Evolutionary conservation across 495 filamentous ascomycete genomes (phyloP).

Genomic region (Penicillium mononematosum): DNA sequence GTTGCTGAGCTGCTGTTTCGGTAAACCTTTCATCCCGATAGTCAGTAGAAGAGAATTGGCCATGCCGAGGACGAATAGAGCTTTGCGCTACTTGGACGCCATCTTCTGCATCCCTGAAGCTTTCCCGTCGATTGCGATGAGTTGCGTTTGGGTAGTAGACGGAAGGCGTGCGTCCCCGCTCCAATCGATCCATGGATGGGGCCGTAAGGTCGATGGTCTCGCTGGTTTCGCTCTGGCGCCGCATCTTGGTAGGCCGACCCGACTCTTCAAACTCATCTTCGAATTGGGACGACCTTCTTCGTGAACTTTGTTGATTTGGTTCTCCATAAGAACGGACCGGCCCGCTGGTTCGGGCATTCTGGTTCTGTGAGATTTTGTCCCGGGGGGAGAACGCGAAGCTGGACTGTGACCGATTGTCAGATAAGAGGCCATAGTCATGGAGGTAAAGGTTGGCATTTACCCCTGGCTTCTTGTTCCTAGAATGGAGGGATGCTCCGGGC

Average conservation of each 20-base stretch:
- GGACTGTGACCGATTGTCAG: conserved; percentile 12
- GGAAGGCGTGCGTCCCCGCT: neutral
- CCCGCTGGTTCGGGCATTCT: conserved; percentile 36
- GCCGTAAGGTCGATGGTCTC: conserved; percentile 11
- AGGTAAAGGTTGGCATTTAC: conserved; percentile 10
- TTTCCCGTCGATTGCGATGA: conserved; percentile 5
- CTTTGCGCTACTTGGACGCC: conserved; percentile 6
- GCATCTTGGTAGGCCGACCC: conserved; percentile 33
- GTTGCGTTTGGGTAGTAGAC: conserved; percentile 13
- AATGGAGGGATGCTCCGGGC: conserved; percentile 15
- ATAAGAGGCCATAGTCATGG: neutral
- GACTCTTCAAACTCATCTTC: conserved; percentile 21
- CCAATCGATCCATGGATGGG: neutral
- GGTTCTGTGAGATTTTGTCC: conserved; percentile 32
- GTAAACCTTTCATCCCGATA: conserved; percentile 30
- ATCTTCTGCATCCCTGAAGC: conserved; percentile 29
- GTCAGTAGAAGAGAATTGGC: conserved; percentile 12
- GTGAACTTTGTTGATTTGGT: neutral
- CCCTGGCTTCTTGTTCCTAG: conserved; percentile 19
- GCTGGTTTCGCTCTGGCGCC: conserved; percentile 24
- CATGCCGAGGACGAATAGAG: conserved; percentile 1
- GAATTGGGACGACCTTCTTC: conserved; percentile 4
- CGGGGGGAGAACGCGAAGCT: conserved; percentile 27
- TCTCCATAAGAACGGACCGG: conserved; percentile 38
- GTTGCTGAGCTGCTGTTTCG: conserved; percentile 26